These are phyloP conservation scores for Thielaviopsis populi DNA, from an alignment of 2,329 filamentous ascomycete genomes.

Conservation along the genomic window DNA sequence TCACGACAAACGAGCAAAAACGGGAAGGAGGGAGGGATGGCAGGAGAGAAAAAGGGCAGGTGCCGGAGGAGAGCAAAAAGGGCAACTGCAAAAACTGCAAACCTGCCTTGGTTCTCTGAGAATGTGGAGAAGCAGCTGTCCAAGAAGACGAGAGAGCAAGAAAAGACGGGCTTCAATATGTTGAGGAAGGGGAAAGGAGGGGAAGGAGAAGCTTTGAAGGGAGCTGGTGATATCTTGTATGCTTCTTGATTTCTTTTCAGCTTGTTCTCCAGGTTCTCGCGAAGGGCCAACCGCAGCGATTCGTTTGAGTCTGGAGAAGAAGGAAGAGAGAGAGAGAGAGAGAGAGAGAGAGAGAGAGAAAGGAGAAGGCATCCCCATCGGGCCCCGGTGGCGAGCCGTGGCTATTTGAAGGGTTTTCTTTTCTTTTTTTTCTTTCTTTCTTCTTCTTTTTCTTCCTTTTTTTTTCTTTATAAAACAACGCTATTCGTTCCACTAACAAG, in stretches of 20 bases:
- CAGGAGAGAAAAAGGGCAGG: constrained; percentile 19
- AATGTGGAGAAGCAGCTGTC: constrained; percentile 10
- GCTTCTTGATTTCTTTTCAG: constrained; percentile 16
- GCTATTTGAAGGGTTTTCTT: constrained; percentile 10
- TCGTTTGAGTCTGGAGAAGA: constrained; percentile 16
- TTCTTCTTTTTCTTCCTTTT: neutral
- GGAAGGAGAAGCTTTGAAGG: neutral
- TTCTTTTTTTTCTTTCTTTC: neutral
- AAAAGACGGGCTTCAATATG: neutral
- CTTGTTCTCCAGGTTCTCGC: constrained; percentile 17
- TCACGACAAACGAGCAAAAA: constrained; percentile 2
- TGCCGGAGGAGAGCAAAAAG: constrained; percentile 18
- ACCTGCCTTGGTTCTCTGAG: neutral
- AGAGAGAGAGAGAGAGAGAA: neutral
- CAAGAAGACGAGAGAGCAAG: neutral
- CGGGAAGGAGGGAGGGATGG: constrained; percentile 16
- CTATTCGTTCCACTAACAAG: neutral
- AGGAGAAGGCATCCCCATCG: neutral
- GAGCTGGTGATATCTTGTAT: neutral
- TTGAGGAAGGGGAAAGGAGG: neutral
- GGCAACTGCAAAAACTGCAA: constrained; percentile 11
- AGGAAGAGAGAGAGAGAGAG: no score
- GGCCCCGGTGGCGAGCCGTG: constrained; percentile 4
- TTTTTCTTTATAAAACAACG: neutral
- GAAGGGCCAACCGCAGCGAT: constrained; percentile 15